phyloP scores from a whole-genome alignment of 2,329 filamentous ascomycete genomes.

The Venturia oleaginea region DNA sequence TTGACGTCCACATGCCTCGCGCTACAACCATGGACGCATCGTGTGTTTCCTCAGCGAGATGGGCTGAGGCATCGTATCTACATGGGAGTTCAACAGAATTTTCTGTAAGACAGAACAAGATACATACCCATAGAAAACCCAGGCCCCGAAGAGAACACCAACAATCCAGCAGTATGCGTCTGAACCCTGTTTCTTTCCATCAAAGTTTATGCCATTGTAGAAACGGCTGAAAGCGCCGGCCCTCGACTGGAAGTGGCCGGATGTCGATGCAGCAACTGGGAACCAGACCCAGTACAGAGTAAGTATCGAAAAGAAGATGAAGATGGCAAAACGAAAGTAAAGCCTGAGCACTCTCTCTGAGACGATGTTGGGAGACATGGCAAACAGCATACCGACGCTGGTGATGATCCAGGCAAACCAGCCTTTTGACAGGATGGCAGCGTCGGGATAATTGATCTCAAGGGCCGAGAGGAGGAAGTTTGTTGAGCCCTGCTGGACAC shows the following conservation, averaged over 20 bases:
- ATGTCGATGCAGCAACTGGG: slow-evolving; percentile 26
- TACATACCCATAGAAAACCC: slow-evolving; percentile 19
- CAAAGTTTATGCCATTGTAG: slow-evolving; percentile 33
- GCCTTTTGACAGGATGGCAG: slow-evolving; percentile 25
- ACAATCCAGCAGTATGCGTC: slow-evolving; percentile 32
- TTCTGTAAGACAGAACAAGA: too few relatives aligned
- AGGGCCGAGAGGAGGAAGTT: slow-evolving; percentile 34
- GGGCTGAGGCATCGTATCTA: slow-evolving; percentile 29
- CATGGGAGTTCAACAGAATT: too few relatives aligned
- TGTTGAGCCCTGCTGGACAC: slow-evolving; percentile 32
- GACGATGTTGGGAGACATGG: slow-evolving; percentile 30
- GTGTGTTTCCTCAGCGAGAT: slow-evolving; percentile 32
- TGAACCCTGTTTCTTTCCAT: slow-evolving; percentile 25
- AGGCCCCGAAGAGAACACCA: slow-evolving; percentile 28
- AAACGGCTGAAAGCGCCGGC: slow-evolving; percentile 28
- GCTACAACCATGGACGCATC: slow-evolving; percentile 29
- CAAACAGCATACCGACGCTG: slow-evolving; percentile 28
- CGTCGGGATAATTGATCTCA: slow-evolving; percentile 30
- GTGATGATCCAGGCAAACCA: slow-evolving; percentile 33
- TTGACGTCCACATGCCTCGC: slow-evolving; percentile 32
- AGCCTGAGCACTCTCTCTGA: slow-evolving; percentile 26
- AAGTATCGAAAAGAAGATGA: slow-evolving; percentile 30
- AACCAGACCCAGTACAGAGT: slow-evolving; percentile 33
- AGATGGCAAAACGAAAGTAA: slow-evolving; percentile 31
- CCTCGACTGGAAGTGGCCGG: slow-evolving; percentile 26